phyloP scores from a whole-genome alignment of 768 basidiomycete genomes.

The Collybia sp. region DNA sequence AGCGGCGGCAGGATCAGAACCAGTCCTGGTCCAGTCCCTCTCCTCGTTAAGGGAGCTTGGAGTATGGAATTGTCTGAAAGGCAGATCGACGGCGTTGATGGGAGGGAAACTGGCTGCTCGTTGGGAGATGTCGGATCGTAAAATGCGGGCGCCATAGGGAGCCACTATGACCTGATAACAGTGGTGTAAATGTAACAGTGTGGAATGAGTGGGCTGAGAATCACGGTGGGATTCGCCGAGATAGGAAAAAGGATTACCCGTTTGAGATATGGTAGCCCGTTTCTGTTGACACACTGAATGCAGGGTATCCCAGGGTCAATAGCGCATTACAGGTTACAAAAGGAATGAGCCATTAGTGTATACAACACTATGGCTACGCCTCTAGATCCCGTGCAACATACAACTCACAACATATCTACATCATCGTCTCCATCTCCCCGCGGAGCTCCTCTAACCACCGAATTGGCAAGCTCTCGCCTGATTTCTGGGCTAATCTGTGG shows the following conservation, averaged over 20 bases:
- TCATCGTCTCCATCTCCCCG: slow-evolving; percentile 62
- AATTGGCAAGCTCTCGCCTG: slow-evolving; percentile 83
- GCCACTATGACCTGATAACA: too few species aligned
- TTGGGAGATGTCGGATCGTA: slow-evolving; percentile 35
- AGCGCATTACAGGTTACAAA: too few species aligned
- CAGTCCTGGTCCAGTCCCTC: slow-evolving; percentile 44
- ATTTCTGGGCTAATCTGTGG: slow-evolving; percentile 87
- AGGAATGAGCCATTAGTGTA: too few species aligned
- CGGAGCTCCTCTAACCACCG: slow-evolving; percentile 81
- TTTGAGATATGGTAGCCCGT: too few species aligned
- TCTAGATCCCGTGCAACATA: background rate
- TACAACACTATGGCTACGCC: too few species aligned
- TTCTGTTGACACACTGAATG: too few species aligned
- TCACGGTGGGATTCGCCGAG: too few species aligned
- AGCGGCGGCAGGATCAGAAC: slow-evolving; percentile 34
- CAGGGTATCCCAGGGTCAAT: too few species aligned
- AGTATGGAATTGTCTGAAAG: slow-evolving; percentile 27
- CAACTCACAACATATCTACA: slow-evolving; percentile 51
- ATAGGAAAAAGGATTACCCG: too few species aligned
- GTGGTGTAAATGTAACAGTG: too few species aligned
- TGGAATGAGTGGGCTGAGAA: too few species aligned
- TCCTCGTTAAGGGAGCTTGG: slow-evolving; percentile 44
- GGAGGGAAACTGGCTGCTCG: slow-evolving; percentile 37
- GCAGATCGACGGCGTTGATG: slow-evolving; percentile 30
- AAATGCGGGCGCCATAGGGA: slow-evolving; percentile 11